Evolutionary conservation across 139 green algal species (phyloP).

Genomic region (Micractinium sp.): DNA sequence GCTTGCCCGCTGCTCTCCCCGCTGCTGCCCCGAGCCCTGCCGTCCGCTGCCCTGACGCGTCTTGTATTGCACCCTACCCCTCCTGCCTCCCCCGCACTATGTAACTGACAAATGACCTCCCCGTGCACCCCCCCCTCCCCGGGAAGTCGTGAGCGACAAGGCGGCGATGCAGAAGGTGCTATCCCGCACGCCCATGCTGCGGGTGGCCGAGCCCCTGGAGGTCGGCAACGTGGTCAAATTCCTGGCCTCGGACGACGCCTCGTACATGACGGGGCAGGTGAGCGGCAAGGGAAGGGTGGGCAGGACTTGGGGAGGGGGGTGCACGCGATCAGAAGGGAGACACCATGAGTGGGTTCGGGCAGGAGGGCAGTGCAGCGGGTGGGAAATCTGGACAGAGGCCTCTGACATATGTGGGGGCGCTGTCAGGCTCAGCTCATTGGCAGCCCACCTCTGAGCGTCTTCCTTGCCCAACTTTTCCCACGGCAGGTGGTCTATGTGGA

Average conservation of each 20-base stretch:
- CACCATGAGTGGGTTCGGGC: too few species aligned
- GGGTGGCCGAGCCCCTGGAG: constrained; percentile 70
- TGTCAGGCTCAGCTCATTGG: too few species aligned
- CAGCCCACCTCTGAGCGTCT: too few species aligned
- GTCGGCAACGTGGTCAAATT: constrained; percentile 66
- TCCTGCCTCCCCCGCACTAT: neutral
- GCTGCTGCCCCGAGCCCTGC: neutral
- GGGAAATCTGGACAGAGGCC: too few species aligned
- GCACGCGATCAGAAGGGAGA: too few species aligned
- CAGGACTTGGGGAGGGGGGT: too few species aligned
- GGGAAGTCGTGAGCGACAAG: constrained; percentile 62
- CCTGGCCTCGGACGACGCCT: constrained; percentile 68
- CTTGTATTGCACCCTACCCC: neutral
- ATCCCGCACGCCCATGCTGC: constrained; percentile 74
- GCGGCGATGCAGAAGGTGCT: constrained; percentile 64
- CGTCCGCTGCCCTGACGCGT: neutral
- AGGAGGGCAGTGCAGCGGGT: too few species aligned
- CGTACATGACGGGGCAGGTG: constrained; percentile 82
- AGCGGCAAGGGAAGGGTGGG: neutral
- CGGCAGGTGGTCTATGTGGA: constrained; percentile 80
- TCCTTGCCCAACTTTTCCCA: too few species aligned
- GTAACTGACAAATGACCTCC: neutral
- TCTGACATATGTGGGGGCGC: too few species aligned
- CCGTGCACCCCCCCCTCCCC: neutral
- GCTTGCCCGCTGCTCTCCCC: neutral